Conservation (phyloP, 495 filamentous ascomycete species). For the Sporormia fimetaria region DNA sequence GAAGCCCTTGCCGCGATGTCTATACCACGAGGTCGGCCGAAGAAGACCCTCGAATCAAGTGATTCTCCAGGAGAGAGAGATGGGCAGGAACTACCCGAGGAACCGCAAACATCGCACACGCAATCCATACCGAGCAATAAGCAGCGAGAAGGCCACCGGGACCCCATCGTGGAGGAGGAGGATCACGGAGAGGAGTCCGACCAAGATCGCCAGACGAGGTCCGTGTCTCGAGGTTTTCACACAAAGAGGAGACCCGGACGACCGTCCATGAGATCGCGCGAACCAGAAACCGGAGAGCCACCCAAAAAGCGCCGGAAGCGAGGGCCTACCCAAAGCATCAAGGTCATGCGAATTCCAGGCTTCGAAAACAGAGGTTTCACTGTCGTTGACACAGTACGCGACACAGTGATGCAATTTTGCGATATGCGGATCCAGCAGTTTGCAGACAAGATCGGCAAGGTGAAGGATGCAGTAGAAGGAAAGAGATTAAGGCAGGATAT, state of each 20-base stretch:
- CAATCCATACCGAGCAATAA: too few species aligned
- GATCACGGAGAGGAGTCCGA: slow-evolving; percentile 1
- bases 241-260: not conserved
- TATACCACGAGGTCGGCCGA: too few species aligned
- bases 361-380: slow-evolving; percentile 3
- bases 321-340: slow-evolving; percentile 4
- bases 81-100: too few species aligned
- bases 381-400: slow-evolving; percentile 12
- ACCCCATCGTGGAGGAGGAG: not conserved
- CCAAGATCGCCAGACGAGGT: not conserved
- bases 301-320: slow-evolving; percentile 12
- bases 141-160: not conserved
- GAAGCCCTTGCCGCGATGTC: too few species aligned
- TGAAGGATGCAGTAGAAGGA: not conserved
- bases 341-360: slow-evolving; percentile 14
- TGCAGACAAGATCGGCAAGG: not conserved
- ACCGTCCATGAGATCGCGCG: not conserved
- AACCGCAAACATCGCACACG: too few species aligned
- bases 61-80: too few species aligned
- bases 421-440: too few species aligned
- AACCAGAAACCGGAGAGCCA: slow-evolving; percentile 7
- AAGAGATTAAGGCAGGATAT: slow-evolving; percentile 1
- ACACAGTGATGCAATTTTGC: not conserved
- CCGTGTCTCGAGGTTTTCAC: not conserved
- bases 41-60: too few species aligned